A percentile compares a stretch with the other conserved stretches of the same genome.
These are phyloP conservation scores for Cordyceps fumosorosea DNA, from an alignment of 2,329 filamentous ascomycete genomes.

Conservation along the genomic window DNA sequence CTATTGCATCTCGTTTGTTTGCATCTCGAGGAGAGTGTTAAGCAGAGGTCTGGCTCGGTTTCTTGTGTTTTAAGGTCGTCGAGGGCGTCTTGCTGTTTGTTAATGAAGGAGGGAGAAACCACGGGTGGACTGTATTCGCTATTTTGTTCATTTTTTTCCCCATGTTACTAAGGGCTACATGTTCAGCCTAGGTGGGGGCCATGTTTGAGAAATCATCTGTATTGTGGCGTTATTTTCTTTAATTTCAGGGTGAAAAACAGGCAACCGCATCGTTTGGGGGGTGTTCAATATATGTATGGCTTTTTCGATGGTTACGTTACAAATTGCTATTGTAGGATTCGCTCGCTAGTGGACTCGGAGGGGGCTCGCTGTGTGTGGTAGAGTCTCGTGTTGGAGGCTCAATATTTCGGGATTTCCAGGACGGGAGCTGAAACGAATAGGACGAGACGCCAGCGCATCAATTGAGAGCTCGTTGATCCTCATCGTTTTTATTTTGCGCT, in stretches of 20 bases:
- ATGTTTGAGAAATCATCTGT: slow-evolving; percentile 5
- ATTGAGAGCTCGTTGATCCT: not conserved
- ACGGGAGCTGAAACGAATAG: not conserved
- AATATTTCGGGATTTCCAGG: not conserved
- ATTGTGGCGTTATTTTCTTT: slow-evolving; percentile 7
- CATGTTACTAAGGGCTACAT: not conserved
- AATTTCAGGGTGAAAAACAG: not conserved
- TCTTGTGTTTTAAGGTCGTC: not conserved
- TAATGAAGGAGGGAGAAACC: slow-evolving; percentile 8
- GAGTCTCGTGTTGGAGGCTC: not conserved
- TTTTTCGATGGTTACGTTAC: slow-evolving; percentile 3
- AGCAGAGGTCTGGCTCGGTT: not conserved
- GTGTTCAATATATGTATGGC: not conserved
- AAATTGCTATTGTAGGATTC: slow-evolving; percentile 3
- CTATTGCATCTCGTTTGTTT: not conserved
- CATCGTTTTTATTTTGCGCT: not conserved
- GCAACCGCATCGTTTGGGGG: not conserved
- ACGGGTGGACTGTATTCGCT: not conserved
- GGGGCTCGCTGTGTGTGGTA: not conserved
- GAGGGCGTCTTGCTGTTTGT: not conserved
- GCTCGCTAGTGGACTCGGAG: not conserved
- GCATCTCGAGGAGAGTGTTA: not conserved
- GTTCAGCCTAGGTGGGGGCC: not conserved
- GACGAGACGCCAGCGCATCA: not conserved
- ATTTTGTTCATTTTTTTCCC: not conserved